A percentile compares a stretch with the other conserved stretches of the same genome.
Evolutionary conservation across 2,329 filamentous ascomycete species (phyloP).

Genomic region (Trichophyton benhamiae): DNA sequence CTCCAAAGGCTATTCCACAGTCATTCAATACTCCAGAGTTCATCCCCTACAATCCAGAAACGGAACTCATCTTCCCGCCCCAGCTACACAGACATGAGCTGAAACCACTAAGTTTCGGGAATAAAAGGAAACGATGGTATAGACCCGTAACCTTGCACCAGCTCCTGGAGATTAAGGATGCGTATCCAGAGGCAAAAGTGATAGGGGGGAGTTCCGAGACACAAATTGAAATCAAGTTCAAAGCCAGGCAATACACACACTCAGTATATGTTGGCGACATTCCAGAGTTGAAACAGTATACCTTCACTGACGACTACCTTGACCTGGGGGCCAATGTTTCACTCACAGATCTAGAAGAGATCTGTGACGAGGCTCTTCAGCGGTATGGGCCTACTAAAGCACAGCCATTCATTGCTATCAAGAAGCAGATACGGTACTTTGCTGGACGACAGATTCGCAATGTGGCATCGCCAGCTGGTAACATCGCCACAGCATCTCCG

Average conservation of each 20-base stretch:
- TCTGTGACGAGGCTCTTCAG: slow-evolving; percentile 65
- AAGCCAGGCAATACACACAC: slow-evolving; percentile 76
- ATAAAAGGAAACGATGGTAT: slow-evolving; percentile 90
- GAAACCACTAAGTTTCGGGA: slow-evolving; percentile 74
- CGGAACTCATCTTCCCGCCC: slow-evolving; percentile 89
- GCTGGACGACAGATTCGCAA: slow-evolving; percentile 92
- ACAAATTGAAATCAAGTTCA: slow-evolving; percentile 98
- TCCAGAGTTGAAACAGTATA: slow-evolving; percentile 70
- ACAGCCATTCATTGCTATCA: slow-evolving; percentile 79
- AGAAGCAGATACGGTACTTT: slow-evolving; percentile 91
- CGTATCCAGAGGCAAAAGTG: slow-evolving; percentile 75
- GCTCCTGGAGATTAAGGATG: slow-evolving; percentile 79
- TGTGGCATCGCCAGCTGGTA: slow-evolving; percentile 92
- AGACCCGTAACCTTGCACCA: slow-evolving; percentile 77
- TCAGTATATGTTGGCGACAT: slow-evolving; percentile 94
- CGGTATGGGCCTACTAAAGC: slow-evolving; percentile 59
- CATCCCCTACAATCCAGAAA: slow-evolving; percentile 87
- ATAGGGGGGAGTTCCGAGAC: slow-evolving; percentile 95
- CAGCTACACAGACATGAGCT: slow-evolving; percentile 70
- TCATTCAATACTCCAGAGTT: slow-evolving; percentile 75
- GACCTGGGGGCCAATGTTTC: slow-evolving; percentile 89
- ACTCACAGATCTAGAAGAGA: slow-evolving; percentile 77
- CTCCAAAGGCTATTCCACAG: slow-evolving; percentile 30
- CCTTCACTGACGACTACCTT: slow-evolving; percentile 66
- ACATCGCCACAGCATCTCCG: slow-evolving; percentile 84